Percentiles rank a stretch among this genome's conserved stretches.
Evolutionary conservation across 2,329 filamentous ascomycete genomes (phyloP).

Genomic region (Cladobotryum protrusum): DNA sequence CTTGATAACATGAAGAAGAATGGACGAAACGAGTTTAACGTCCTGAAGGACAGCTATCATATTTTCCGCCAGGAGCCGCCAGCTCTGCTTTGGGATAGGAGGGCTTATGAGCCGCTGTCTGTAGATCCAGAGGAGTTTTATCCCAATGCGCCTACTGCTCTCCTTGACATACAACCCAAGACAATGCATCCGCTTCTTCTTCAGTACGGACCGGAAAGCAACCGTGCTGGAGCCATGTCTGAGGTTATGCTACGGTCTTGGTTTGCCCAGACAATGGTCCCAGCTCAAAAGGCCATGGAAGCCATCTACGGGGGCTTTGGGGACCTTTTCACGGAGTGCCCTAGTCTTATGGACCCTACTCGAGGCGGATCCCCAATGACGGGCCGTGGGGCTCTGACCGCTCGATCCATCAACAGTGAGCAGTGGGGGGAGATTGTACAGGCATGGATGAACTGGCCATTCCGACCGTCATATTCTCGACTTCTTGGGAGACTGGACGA

Average conservation of each 20-base stretch:
- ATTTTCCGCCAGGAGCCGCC: constrained; percentile 44
- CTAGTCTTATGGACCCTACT: constrained; percentile 41
- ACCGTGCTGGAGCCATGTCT: constrained; percentile 43
- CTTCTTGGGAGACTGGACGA: constrained; percentile 39
- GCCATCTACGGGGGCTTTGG: constrained; percentile 53
- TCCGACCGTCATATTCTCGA: constrained; percentile 44
- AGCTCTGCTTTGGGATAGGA: constrained; percentile 60
- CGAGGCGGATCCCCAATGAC: constrained; percentile 39
- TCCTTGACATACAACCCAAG: constrained; percentile 64
- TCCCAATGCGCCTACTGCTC: constrained; percentile 49
- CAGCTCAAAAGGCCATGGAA: constrained; percentile 41
- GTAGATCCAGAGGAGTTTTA: constrained; percentile 57
- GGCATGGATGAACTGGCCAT: constrained; percentile 62
- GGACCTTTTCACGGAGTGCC: constrained; percentile 44
- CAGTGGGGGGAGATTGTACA: constrained; percentile 55
- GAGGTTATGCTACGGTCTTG: constrained; percentile 40
- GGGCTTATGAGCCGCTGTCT: constrained; percentile 63
- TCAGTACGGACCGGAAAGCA: constrained; percentile 34
- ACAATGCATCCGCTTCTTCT: constrained; percentile 43
- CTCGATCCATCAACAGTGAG: constrained; percentile 43
- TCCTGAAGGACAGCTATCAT: constrained; percentile 48
- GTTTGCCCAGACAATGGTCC: constrained; percentile 40
- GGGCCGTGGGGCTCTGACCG: constrained; percentile 36
- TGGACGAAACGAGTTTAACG: constrained; percentile 30
- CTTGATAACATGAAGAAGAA: constrained; percentile 29